These are phyloP conservation scores for Cyanidioschyzon merolae DNA, from an alignment of 23 red algal genomes.

Conservation along the genomic window DNA sequence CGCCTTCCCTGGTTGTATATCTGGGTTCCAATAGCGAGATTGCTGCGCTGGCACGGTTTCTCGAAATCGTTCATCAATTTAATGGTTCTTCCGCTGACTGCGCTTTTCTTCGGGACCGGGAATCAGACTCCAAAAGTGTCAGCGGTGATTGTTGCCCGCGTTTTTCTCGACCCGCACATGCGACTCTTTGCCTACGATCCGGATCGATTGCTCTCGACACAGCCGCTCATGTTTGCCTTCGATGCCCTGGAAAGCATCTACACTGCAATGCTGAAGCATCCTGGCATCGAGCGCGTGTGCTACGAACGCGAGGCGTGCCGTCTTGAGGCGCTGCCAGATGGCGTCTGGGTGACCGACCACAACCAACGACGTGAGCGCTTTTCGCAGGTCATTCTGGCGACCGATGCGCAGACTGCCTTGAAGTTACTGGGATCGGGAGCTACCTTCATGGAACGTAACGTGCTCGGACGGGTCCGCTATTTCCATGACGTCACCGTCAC, in stretches of 20 bases:
- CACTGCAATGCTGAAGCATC: neutral
- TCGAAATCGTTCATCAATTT: constrained; percentile 18
- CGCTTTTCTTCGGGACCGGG: constrained; percentile 31
- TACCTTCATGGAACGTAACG: constrained; percentile 22
- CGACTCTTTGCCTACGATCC: constrained; percentile 29
- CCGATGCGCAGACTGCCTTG: constrained; percentile 14
- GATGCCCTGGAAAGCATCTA: constrained; percentile 9
- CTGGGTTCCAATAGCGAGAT: constrained; percentile 9
- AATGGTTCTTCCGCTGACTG: constrained; percentile 10
- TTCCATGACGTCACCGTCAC: constrained; percentile 26
- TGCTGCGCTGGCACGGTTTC: constrained; percentile 21
- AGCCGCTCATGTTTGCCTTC: constrained; percentile 26
- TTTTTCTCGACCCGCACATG: constrained; percentile 17
- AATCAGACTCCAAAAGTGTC: constrained; percentile 28
- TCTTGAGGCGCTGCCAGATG: neutral
- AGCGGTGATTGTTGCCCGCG: constrained; percentile 8
- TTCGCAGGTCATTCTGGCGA: constrained; percentile 23
- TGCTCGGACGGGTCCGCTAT: constrained; percentile 18
- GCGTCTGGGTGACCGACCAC: constrained; percentile 14
- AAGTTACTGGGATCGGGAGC: neutral
- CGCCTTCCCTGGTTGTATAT: neutral
- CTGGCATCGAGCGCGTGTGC: neutral
- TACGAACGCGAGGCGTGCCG: neutral
- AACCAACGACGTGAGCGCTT: neutral
- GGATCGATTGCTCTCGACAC: constrained; percentile 14